Percentiles rank a stretch among this genome's conserved stretches.
Conservation (phyloP, 495 filamentous ascomycete genomes). For the Lasiosphaeris hirsuta region DNA sequence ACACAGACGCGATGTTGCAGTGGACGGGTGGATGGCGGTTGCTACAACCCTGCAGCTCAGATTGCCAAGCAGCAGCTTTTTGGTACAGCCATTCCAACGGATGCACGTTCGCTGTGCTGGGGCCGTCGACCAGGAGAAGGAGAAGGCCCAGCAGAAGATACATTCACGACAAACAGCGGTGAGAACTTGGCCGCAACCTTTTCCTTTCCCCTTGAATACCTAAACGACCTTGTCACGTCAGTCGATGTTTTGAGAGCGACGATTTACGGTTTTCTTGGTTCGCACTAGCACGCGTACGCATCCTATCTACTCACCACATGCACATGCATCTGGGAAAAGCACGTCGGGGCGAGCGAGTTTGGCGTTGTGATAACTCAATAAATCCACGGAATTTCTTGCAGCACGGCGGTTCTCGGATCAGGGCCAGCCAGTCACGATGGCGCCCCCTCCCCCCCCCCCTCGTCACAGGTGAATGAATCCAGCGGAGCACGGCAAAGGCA, state of each 20-base stretch:
- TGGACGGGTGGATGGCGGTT: background rate
- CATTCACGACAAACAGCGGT: background rate
- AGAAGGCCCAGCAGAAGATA: too few relatives aligned
- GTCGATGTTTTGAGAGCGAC: background rate
- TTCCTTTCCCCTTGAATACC: too few relatives aligned
- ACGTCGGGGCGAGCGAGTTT: too few relatives aligned
- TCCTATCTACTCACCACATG: background rate
- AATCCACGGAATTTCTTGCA: too few relatives aligned
- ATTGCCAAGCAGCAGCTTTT: background rate
- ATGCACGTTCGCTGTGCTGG: too few relatives aligned
- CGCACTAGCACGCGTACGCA: too few relatives aligned
- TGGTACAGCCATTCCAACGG: background rate
- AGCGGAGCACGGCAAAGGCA: background rate
- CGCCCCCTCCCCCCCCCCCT: too few relatives aligned
- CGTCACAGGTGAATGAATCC: background rate
- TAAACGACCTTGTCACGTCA: constrained; percentile 4
- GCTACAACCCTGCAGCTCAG: background rate
- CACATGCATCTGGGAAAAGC: background rate
- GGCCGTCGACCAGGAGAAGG: too few relatives aligned
- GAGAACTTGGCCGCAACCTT: background rate
- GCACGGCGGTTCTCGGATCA: too few relatives aligned
- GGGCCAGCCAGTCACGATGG: too few relatives aligned
- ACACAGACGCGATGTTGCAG: constrained; percentile 1
- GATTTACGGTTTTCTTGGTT: background rate
- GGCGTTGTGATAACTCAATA: too few relatives aligned